Conservation (phyloP, 495 filamentous ascomycete species). For the Trichoderma gamsii region DNA sequence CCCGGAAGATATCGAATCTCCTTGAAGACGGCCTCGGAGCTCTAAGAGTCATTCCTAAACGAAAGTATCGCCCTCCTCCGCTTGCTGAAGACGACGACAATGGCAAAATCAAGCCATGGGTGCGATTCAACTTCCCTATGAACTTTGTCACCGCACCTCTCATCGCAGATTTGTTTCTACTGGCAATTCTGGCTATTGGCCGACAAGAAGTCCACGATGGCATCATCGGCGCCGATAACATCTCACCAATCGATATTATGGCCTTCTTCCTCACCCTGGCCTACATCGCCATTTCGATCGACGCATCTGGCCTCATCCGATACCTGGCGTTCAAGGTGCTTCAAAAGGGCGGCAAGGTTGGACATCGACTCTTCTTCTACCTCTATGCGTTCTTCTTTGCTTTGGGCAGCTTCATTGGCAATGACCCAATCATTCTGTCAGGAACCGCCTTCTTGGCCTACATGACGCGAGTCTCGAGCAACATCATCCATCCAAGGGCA, state of each 20-base stretch:
- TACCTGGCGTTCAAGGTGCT: constrained; percentile 62
- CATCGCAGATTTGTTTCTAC: constrained; percentile 58
- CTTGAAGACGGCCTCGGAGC: constrained; percentile 36
- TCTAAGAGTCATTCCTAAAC: constrained; percentile 43
- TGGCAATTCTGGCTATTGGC: constrained; percentile 58
- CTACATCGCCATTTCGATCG: constrained; percentile 69
- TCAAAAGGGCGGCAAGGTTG: constrained; percentile 54
- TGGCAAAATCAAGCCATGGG: constrained; percentile 29
- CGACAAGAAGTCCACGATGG: constrained; percentile 55
- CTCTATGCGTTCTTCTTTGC: constrained; percentile 61
- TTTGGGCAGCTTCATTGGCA: constrained; percentile 61
- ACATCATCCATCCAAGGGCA: constrained; percentile 58
- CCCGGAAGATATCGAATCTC: constrained; percentile 39
- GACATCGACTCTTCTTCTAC: constrained; percentile 59
- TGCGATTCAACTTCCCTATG: constrained; percentile 49
- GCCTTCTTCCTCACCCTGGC: constrained; percentile 63
- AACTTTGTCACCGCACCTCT: constrained; percentile 62
- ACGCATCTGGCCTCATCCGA: constrained; percentile 60
- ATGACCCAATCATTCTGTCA: constrained; percentile 63
- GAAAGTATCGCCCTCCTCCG: constrained; percentile 25
- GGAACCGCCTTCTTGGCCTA: constrained; percentile 66
- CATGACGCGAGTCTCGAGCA: constrained; percentile 63
- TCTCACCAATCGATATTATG: constrained; percentile 60
- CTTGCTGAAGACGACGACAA: constrained; percentile 19
- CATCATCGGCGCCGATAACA: constrained; percentile 53